phyloP scores from a whole-genome alignment of 805 yeast genomes.

The Debaryomyces tyrocola region DNA sequence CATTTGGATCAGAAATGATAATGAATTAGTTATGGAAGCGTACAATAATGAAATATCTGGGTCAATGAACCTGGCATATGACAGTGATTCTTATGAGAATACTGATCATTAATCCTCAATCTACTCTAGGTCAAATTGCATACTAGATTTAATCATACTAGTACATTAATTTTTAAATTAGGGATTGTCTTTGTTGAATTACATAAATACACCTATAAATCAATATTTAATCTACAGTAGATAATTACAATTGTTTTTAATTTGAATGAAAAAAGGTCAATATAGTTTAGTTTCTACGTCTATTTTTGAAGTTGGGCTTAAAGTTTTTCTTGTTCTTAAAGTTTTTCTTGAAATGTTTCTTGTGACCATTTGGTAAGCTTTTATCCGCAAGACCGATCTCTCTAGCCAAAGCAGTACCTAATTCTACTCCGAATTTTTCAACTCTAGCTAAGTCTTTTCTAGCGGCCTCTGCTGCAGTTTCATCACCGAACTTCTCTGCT shows the following conservation, averaged over 20 bases:
- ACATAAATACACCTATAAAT: not conserved
- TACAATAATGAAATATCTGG: slow-evolving; percentile 13
- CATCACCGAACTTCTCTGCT: slow-evolving; percentile 77
- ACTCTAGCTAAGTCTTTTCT: slow-evolving; percentile 67
- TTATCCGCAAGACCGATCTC: slow-evolving; percentile 59
- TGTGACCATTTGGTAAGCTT: slow-evolving; percentile 24
- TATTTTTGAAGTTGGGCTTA: slow-evolving; percentile 5
- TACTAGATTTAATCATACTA: too few species aligned
- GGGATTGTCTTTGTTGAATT: not conserved
- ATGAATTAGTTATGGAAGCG: slow-evolving; percentile 26
- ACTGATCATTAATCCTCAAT: too few species aligned
- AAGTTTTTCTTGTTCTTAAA: slow-evolving; percentile 3
- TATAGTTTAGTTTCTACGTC: not conserved
- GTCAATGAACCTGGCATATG: slow-evolving; percentile 12
- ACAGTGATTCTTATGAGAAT: too few species aligned
- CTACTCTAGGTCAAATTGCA: too few species aligned
- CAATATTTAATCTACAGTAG: not conserved
- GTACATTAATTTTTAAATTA: too few species aligned
- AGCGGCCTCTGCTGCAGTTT: slow-evolving; percentile 51
- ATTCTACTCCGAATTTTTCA: slow-evolving; percentile 80
- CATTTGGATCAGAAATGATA: slow-evolving; percentile 32
- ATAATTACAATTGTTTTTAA: not conserved
- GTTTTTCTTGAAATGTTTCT: slow-evolving; percentile 8
- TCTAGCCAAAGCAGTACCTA: slow-evolving; percentile 62
- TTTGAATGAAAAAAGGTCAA: not conserved